phyloP scores from a whole-genome alignment of 2,329 filamentous ascomycete species.

The Exophiala dermatitidis region DNA sequence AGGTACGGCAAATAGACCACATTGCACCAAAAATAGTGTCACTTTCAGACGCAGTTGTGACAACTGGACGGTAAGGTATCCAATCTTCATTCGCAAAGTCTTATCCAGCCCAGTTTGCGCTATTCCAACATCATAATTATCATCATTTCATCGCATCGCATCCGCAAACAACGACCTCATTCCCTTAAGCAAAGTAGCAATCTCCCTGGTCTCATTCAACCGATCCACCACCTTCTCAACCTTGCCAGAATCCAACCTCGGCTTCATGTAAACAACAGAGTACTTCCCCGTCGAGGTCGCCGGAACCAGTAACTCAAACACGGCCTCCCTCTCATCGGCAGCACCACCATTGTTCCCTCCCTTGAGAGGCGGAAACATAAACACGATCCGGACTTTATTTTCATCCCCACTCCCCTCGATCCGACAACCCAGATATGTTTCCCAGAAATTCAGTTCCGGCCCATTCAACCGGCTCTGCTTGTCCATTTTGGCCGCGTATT shows the following conservation, averaged over 20 bases:
- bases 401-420: slow-evolving; percentile 83
- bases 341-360: slow-evolving; percentile 1
- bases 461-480: slow-evolving; percentile 81
- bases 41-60: too few species aligned
- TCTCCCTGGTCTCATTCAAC: slow-evolving; percentile 54
- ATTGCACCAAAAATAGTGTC: too few species aligned
- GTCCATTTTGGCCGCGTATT: slow-evolving; percentile 62
- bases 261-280: slow-evolving; percentile 70
- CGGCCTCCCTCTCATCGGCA: slow-evolving; percentile 64
- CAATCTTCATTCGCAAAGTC: too few species aligned
- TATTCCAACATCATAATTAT: too few species aligned
- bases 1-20: too few species aligned
- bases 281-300: slow-evolving; percentile 76
- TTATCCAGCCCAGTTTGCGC: too few species aligned
- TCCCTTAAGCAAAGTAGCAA: slow-evolving; percentile 54
- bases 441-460: slow-evolving; percentile 94
- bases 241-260: slow-evolving; percentile 51
- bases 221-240: slow-evolving; percentile 50
- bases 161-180: slow-evolving; percentile 56
- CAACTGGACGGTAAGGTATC: too few species aligned
- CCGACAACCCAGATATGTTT: slow-evolving; percentile 75
- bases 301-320: slow-evolving; percentile 65
- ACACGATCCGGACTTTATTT: slow-evolving; percentile 84
- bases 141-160: slow-evolving; percentile 40
- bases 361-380: slow-evolving; percentile 75